These are phyloP conservation scores for Schwanniomyces sp. DNA, from an alignment of 805 yeast genomes.

Conservation along the genomic window DNA sequence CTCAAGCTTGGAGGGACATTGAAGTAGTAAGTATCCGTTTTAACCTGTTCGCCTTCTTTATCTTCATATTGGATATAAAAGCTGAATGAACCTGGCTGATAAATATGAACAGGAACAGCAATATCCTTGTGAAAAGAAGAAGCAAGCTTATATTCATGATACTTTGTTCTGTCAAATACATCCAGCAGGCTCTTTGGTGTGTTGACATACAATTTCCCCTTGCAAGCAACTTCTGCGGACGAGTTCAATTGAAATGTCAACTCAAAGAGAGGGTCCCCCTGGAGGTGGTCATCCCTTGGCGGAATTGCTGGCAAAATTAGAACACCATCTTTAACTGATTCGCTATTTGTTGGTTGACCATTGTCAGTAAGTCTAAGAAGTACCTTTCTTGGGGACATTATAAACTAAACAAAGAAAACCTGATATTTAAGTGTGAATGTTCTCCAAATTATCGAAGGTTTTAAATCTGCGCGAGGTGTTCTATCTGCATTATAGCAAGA, in stretches of 20 bases:
- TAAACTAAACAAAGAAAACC: background rate
- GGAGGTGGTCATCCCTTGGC: slow-evolving; percentile 26
- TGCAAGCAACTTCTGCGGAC: slow-evolving; percentile 68
- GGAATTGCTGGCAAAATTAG: slow-evolving; percentile 50
- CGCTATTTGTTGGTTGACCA: slow-evolving; percentile 47
- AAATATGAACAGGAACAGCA: slow-evolving; percentile 59
- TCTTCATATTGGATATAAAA: slow-evolving; percentile 64
- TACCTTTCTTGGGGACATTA: slow-evolving; percentile 27
- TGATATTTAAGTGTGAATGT: background rate
- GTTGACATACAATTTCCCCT: slow-evolving; percentile 74
- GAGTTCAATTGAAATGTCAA: slow-evolving; percentile 70
- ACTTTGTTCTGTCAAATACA: slow-evolving; percentile 57
- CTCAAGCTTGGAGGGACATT: slow-evolving; percentile 76
- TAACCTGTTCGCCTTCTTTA: slow-evolving; percentile 18
- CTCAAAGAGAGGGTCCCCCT: slow-evolving; percentile 43
- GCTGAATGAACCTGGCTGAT: slow-evolving; percentile 75
- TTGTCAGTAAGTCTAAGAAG: slow-evolving; percentile 45
- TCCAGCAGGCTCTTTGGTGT: slow-evolving; percentile 49
- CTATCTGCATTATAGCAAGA: background rate
- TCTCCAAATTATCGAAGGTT: background rate
- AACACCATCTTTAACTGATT: slow-evolving; percentile 45
- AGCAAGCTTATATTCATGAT: slow-evolving; percentile 49
- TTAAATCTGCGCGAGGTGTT: background rate
- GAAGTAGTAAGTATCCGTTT: slow-evolving; percentile 67
- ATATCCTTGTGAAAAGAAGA: slow-evolving; percentile 67